Base-by-base conservation (phyloP, 2,329 filamentous ascomycete species). In the Scortechinia acanthostroma region DNA sequence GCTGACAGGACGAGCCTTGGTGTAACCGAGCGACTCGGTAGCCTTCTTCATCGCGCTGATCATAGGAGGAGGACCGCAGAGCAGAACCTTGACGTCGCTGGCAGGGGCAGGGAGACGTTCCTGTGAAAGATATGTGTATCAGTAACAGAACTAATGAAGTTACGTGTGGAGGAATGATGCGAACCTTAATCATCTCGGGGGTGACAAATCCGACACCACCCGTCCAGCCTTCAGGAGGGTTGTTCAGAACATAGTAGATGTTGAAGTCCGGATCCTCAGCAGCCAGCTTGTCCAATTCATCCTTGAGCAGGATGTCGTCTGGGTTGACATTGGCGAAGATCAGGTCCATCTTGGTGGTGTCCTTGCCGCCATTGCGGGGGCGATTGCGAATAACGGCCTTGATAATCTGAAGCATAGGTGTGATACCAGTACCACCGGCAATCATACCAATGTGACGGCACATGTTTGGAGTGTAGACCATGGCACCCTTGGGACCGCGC, bases 1-100 rank as follows among this genome's bases (percentile, higher is more conserved):
- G 71, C 82, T 86, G 52, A 88, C 82, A 15, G 83, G 80, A 50
- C 72, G 73, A 5, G 83, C 77, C 69, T 87, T 87, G 49, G 76
- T 70, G 66, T 79, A 88, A 42, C 83, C 83, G 14, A 88, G 66
- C 47, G 73, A 70, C 60, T 85, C 81, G 42, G 82, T 79, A 13
- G 81, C 79, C 69, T 87, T 87, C 76, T 88, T 88, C 81, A 87
- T 83, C 23, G 83, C 83, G 51, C 75, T 77, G 48, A 87, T 74
- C 83, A 88, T 88, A 17, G 83, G 83, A 44, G 83, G 83, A 48
- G 83, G 83, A 45, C 83, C 83, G 53, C 83, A 88, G 49, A 88
- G 69, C 23, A 87, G 68, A 51, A 88, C 69, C 70, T 87, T 88
- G 58, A 85, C 73, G 54, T 87, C 82, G 47, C 64, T 63, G 21